phyloP scores from a whole-genome alignment of 164 flowering plant species.

The Vitis amurensis region DNA sequence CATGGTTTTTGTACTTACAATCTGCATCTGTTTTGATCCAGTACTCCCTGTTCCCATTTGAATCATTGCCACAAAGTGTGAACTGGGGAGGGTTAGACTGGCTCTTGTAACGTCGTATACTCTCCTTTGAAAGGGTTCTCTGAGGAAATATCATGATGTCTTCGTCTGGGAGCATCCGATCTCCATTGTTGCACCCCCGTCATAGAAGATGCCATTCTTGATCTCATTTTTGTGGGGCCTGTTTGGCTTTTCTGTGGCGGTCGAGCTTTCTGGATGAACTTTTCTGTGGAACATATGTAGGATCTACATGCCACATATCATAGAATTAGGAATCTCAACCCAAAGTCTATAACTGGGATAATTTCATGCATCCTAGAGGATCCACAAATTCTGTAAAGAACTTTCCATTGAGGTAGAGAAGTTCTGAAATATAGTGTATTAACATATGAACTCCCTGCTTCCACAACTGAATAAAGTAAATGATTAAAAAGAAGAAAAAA shows the following conservation, averaged over 20 bases:
- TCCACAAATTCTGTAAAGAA: background rate
- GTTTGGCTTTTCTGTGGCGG: conserved; percentile 25
- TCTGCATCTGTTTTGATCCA: conserved; percentile 96
- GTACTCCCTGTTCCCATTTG: conserved; percentile 62
- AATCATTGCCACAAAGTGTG: conserved; percentile 34
- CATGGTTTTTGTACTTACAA: conserved; percentile 57
- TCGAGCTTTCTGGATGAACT: conserved; percentile 77
- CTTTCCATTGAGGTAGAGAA: background rate
- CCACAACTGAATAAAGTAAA: no score
- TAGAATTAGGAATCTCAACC: background rate
- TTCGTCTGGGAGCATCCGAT: conserved; percentile 31
- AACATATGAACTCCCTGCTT: no score
- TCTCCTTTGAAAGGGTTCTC: conserved; percentile 29
- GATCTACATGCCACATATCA: conserved; percentile 47
- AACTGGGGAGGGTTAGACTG: conserved; percentile 37
- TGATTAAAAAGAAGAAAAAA: no score
- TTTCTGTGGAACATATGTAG: conserved; percentile 79
- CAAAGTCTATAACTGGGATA: background rate
- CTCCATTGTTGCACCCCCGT: conserved; percentile 29
- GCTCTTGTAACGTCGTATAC: conserved; percentile 35
- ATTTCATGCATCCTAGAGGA: background rate
- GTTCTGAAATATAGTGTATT: background rate
- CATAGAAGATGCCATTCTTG: conserved; percentile 26
- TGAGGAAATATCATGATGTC: conserved; percentile 40
- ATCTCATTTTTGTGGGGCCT: conserved; percentile 33